Conservation (phyloP, 345 rosid genomes). For the Lenwebbia sp. region DNA sequence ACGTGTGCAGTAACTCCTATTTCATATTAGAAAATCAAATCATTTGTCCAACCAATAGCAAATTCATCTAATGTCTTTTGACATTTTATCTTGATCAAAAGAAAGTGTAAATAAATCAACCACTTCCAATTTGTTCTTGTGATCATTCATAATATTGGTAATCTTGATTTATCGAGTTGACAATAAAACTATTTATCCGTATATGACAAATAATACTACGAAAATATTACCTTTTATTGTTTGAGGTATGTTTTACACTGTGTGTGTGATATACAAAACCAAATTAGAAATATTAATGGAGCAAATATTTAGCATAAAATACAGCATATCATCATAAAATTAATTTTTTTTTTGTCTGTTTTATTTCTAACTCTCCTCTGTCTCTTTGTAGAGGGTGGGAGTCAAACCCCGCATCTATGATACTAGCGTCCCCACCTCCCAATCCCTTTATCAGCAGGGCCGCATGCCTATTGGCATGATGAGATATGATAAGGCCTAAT, state of each 20-base stretch:
- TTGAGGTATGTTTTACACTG: background rate
- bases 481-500: background rate
- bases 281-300: background rate
- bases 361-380: too few species aligned
- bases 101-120: background rate
- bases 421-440: too few species aligned
- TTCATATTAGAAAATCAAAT: background rate
- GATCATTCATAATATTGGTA: background rate
- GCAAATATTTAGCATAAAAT: background rate
- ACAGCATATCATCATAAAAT: fast-evolving
- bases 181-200: background rate
- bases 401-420: too few species aligned
- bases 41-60: background rate
- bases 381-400: too few species aligned
- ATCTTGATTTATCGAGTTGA: background rate
- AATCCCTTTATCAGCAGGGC: too few species aligned
- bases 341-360: too few species aligned
- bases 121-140: background rate
- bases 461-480: background rate
- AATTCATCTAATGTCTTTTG: background rate
- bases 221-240: background rate
- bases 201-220: background rate
- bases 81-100: background rate
- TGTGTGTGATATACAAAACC: background rate
- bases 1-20: background rate